Evolutionary conservation across 345 rosid species (phyloP), one percentile per base, ranked within the genome.

Genomic region (Salix koriyanagi): DNA sequence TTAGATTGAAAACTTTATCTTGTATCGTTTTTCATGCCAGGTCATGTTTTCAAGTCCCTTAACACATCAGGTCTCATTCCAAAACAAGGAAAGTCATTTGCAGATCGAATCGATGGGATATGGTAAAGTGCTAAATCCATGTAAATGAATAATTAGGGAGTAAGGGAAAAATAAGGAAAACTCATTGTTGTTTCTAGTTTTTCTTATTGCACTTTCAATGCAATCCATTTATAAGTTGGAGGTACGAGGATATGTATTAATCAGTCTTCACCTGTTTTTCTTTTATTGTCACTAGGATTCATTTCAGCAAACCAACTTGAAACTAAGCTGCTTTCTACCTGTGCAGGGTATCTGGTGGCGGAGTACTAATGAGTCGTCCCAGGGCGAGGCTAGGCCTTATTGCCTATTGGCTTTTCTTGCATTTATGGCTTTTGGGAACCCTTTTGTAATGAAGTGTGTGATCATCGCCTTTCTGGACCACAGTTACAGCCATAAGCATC

Each of bases 91-190:
- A 95, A 91, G 85, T 74, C 89, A 82, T 69, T 91, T 36, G 97
- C 99, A 79, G 99, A 95, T 80, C 89, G 96, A 41, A 77, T 95
- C 4, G 99, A 95, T 42, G 93, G 99, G 80, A 81, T 95, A 68
- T 95, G 99, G 99, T 93, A 91, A 77, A 70, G 37, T 52, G 62
- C 71, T 46, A 34, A 39, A 52, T 32, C n/a, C 11, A 4, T 42
- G 36, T 39, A 30, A 52, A 65, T 70, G 23, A 19, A 23, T 37
- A 48, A 2, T 30, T 23, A 67, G 36, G 23, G 69, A 15, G 28
- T 7, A 1, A 23, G 32, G 42, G 62, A 26, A 70, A 34, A 48
- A 16, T 41, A 26, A 16, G 42, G 23, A 28, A 46, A 48, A 26
- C 25, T 26, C 9, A 10, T 16, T 68, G 28, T 41, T 42, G 26